Conservation (phyloP, 257 asterid genomes). For the Gentiana dahurica region DNA sequence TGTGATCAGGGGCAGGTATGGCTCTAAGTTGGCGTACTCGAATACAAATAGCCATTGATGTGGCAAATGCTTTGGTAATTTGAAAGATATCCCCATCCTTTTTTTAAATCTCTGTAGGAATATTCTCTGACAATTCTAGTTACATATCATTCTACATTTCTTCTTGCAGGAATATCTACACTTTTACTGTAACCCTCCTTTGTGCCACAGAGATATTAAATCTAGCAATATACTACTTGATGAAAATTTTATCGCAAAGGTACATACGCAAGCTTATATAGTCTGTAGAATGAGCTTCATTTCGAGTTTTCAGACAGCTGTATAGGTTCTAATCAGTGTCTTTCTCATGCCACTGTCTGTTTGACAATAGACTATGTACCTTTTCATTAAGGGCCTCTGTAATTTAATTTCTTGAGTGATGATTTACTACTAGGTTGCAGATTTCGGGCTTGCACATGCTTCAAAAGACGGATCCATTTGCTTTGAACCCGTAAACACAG, state of each 20-base stretch:
- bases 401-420: not conserved
- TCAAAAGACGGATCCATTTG: slow-evolving; percentile 87
- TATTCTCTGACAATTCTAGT: slow-evolving; percentile 3
- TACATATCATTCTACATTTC: slow-evolving; percentile 10
- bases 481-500: slow-evolving; percentile 90
- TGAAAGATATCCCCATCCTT: not conserved
- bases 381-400: too few relatives aligned
- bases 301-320: not conserved
- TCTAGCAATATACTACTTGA: slow-evolving; percentile 91
- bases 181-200: slow-evolving; percentile 87
- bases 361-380: not conserved
- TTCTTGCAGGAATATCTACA: slow-evolving; percentile 86
- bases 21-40: slow-evolving; percentile 73
- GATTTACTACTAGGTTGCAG: slow-evolving; percentile 61
- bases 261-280: slow-evolving; percentile 10
- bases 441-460: slow-evolving; percentile 94
- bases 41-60: slow-evolving; percentile 81
- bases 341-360: not conserved
- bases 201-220: slow-evolving; percentile 92
- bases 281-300: too few relatives aligned
- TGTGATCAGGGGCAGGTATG: slow-evolving; percentile 51
- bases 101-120: not conserved
- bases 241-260: slow-evolving; percentile 79
- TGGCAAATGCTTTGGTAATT: slow-evolving; percentile 91
- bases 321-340: not conserved